Evolutionary conservation across 2,329 filamentous ascomycete species (phyloP), one percentile per base, ranked within the genome.

Genomic region (Pseudocercospora macadamiae): DNA sequence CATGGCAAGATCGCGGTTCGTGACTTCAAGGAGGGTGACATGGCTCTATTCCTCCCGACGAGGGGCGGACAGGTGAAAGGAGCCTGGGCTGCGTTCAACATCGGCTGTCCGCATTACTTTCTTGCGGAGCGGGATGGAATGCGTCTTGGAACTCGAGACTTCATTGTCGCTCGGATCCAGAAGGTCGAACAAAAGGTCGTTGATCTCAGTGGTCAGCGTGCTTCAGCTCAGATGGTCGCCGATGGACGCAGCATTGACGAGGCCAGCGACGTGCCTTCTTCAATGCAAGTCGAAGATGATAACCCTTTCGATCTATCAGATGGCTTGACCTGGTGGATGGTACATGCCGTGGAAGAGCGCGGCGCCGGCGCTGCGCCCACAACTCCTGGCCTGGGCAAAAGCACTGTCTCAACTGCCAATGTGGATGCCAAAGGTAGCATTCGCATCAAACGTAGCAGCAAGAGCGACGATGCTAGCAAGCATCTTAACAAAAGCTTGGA

Each of bases 21-120:
- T 61, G 88, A 93, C 51, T 99, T 99, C 80, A 97, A 97, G 71
- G 93, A 97, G 74, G 93, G 95, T 6, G 95, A 99, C 71, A 82
- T 99, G 12, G 95, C 93, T 10, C 77, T 99, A 2, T 99, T 99
- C 78, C 78, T 99, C 37, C 95, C 95, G 0, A 99, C 95, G 0
- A 84, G 93, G 32, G 97, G 97, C 72, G 64, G 68, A 2, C 93
- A 97, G 75, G 90, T 90, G 34, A 95, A 92, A 3, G 89, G 93
- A 14, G 93, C 95, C 0, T 99, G 95, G 95, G 95, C 95, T 4
- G 95, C 95, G 0, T 99, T 99, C 82, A 99, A 99, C 69, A 90
- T 99, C 28, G 93, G 93, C 1, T 96, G 93, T 60, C 95, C 95
- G 7, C 95, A 99, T 74, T 97, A 95, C 77, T 99, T 99, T 78